These are phyloP conservation scores for Paecilomyces variotii DNA, from an alignment of 2,329 filamentous ascomycete species.

Conservation along the genomic window DNA sequence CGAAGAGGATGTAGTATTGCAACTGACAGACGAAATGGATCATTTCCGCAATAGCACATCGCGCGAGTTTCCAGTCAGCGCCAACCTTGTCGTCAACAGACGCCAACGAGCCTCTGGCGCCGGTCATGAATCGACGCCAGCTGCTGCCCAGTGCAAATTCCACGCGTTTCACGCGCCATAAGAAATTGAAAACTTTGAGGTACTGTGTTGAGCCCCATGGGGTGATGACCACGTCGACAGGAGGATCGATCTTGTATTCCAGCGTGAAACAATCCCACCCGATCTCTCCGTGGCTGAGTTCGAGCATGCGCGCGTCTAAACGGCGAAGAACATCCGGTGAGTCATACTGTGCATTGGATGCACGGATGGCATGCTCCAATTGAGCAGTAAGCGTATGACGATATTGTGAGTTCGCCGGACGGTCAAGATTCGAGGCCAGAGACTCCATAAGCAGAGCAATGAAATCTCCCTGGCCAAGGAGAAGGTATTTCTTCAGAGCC, in stretches of 20 bases:
- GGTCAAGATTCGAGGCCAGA: constrained; percentile 81
- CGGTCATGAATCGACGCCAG: constrained; percentile 95
- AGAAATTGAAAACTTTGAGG: constrained; percentile 97
- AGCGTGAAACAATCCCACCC: constrained; percentile 99
- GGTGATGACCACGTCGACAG: constrained; percentile 93
- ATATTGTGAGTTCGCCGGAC: constrained; percentile 93
- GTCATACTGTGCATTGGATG: constrained; percentile 95
- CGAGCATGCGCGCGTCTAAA: constrained; percentile 95
- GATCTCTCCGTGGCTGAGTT: constrained; percentile 91
- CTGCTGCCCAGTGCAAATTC: constrained; percentile 87
- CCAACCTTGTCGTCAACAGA: constrained; percentile 64
- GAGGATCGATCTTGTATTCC: constrained; percentile 96
- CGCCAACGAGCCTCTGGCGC: constrained; percentile 80
- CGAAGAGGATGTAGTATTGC: constrained; percentile 97
- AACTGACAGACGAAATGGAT: constrained; percentile 95
- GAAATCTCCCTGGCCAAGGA: constrained; percentile 94
- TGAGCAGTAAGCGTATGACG: constrained; percentile 96
- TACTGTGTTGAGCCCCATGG: constrained; percentile 95
- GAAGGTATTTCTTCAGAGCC: constrained; percentile 87
- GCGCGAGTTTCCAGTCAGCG: constrained; percentile 80
- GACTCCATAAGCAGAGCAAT: constrained; percentile 97
- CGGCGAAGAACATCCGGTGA: constrained; percentile 82
- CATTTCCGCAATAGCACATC: constrained; percentile 91
- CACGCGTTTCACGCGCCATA: constrained; percentile 96
- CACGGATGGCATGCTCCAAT: constrained; percentile 91